Base-by-base conservation (phyloP, 495 filamentous ascomycete species). In the Penicillium lividum region DNA sequence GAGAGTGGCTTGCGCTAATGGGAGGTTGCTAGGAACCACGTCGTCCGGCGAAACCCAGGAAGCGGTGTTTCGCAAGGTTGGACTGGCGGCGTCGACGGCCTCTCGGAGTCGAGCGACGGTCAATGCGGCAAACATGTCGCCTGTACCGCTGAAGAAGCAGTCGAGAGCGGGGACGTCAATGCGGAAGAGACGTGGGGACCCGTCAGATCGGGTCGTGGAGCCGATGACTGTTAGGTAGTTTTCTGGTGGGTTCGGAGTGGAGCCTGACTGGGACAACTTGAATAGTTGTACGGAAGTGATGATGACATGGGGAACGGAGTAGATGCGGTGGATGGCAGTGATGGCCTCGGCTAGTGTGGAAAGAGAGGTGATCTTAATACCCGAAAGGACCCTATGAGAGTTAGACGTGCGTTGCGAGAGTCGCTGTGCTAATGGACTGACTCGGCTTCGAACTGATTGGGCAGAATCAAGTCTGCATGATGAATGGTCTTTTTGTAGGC, bases 391-490 rank as follows among this genome's bases (percentile, higher is more conserved):
- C 69, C 92, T 96, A 62, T 6, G 51, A 30, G 36, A 48, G 29
- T 30, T 40, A 47, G 54, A 34, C 57, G 38, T 16, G 9, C 33
- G 33, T 11, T 36, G 22, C 22, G 22, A 22, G 22, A 22, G 22
- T 33, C 9, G 3, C 1, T 33, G 31, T 33, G 31, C 7, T 10
- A 10, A 10, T 49, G 22, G 7, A 28, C 85, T 62, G 78, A 96
- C 92, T 98, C 94, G 27, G 91, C 90, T 77, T 98, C 94, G 68
- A 96, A 98, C 68, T 97, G 93, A 72, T 98, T 98, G 15, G 94
- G 94, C 22, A 97, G 72, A 51, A 98, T 95, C 59, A 98, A 70
- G 68, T 98, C 95, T 5, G 94, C 95, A 63, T 92, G 81, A 22
- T 74, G 73, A 42, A 97, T 77, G 48, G 95, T 76, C 13, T 78